Percentiles rank a stretch among this genome's conserved stretches.
Conservation (phyloP, 148 eudicot species). For the Nepenthes gracilis region DNA sequence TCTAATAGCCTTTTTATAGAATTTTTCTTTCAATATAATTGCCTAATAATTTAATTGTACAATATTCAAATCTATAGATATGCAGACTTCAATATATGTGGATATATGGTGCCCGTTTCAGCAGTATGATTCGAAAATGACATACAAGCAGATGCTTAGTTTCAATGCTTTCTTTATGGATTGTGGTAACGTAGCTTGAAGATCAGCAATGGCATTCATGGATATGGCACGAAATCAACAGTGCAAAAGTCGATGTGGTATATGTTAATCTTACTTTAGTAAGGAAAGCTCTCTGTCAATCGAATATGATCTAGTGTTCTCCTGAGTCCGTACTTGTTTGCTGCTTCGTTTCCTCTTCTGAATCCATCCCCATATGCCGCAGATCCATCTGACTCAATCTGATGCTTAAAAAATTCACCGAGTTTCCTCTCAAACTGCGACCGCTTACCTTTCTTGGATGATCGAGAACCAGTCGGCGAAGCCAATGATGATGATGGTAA, state of each 20-base stretch:
- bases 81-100: too few relatives aligned
- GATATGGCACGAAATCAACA: background rate
- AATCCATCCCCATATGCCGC: conserved; percentile 90
- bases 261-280: background rate
- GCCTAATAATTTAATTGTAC: too few relatives aligned
- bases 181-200: too few relatives aligned
- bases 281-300: conserved; percentile 69
- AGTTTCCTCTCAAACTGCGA: conserved; percentile 86
- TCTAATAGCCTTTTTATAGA: too few relatives aligned
- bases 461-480: conserved; percentile 26
- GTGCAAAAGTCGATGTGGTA: background rate
- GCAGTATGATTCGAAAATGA: too few relatives aligned
- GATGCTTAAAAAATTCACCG: conserved; percentile 83
- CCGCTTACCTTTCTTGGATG: conserved; percentile 83
- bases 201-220: background rate
- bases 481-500: conserved; percentile 26
- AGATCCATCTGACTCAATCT: conserved; percentile 82
- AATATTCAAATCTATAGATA: too few relatives aligned
- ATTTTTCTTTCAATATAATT: too few relatives aligned
- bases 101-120: too few relatives aligned
- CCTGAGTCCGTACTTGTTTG: conserved; percentile 67
- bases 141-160: too few relatives aligned
- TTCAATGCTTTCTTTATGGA: too few relatives aligned
- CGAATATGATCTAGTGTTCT: conserved; percentile 85
- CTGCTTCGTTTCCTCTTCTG: conserved; percentile 76